phyloP scores from a whole-genome alignment of 2,329 filamentous ascomycete genomes.

The Blastomyces percursus region DNA sequence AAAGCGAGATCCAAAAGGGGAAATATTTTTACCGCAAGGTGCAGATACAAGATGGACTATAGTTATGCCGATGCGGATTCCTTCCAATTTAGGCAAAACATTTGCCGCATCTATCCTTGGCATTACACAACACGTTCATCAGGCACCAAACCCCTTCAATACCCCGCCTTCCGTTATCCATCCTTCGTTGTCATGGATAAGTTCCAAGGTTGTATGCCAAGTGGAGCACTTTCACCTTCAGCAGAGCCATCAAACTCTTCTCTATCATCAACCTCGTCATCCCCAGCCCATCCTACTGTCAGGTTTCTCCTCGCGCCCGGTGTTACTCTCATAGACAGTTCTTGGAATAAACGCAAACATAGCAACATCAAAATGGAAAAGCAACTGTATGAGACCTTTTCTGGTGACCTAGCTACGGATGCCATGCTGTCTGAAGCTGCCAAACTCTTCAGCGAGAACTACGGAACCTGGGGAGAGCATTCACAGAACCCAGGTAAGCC shows the following conservation, averaged over 20 bases:
- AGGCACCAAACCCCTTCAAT: not conserved
- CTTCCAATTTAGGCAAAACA: not conserved
- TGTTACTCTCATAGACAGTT: not conserved
- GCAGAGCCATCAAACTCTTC: too few species aligned
- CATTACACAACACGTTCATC: too few species aligned
- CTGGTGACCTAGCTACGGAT: constrained; percentile 24
- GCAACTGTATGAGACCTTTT: constrained; percentile 19
- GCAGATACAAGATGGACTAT: not conserved
- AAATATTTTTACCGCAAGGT: too few species aligned
- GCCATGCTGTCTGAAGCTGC: constrained; percentile 29
- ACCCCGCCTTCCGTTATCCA: not conserved
- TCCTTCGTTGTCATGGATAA: not conserved
- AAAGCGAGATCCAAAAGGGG: too few species aligned
- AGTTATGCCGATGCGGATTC: not conserved
- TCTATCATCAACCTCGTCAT: not conserved
- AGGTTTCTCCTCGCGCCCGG: not conserved
- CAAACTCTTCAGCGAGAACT: constrained; percentile 26
- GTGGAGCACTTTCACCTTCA: not conserved
- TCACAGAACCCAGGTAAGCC: constrained; percentile 16
- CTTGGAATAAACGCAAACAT: not conserved
- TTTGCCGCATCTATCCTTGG: too few species aligned
- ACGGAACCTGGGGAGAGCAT: constrained; percentile 24
- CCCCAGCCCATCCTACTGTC: not conserved
- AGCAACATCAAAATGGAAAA: not conserved
- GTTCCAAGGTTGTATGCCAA: not conserved